These are phyloP conservation scores for Hibiscus syriacus DNA, from an alignment of 345 rosid genomes.

Conservation along the genomic window DNA sequence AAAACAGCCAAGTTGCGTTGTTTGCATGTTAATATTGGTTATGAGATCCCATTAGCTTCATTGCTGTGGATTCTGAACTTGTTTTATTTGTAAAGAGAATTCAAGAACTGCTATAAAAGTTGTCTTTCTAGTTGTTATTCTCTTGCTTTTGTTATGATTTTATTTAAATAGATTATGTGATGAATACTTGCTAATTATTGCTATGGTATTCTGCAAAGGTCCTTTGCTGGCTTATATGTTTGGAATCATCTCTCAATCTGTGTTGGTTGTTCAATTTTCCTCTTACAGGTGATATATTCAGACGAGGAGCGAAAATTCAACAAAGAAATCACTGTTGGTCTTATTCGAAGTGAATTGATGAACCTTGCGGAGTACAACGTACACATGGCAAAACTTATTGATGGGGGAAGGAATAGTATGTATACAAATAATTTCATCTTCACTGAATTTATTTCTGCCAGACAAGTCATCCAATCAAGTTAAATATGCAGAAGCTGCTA, in stretches of 20 bases:
- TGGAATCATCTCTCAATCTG: neutral
- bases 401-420: conserved; percentile 95
- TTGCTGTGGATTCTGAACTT: neutral
- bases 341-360: conserved; percentile 73
- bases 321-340: conserved; percentile 81
- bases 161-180: neutral
- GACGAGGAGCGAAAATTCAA: conserved; percentile 93
- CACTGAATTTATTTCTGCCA: neutral
- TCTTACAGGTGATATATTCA: conserved; percentile 74
- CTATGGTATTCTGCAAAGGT: neutral
- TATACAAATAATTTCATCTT: conserved; percentile 9
- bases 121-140: neutral
- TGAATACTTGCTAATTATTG: neutral
- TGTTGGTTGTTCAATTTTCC: neutral
- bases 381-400: conserved; percentile 89
- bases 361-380: conserved; percentile 92
- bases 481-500: conserved; percentile 67
- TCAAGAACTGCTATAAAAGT: neutral
- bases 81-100: neutral
- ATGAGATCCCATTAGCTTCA: neutral
- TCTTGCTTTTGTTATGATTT: neutral
- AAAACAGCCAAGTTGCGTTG: neutral
- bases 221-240: neutral
- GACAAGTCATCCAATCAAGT: conserved; percentile 9
- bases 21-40: neutral